Percentiles rank a stretch among this genome's conserved stretches.
Conservation (phyloP, 2,329 filamentous ascomycete species). For the Aspergillus hortae region DNA sequence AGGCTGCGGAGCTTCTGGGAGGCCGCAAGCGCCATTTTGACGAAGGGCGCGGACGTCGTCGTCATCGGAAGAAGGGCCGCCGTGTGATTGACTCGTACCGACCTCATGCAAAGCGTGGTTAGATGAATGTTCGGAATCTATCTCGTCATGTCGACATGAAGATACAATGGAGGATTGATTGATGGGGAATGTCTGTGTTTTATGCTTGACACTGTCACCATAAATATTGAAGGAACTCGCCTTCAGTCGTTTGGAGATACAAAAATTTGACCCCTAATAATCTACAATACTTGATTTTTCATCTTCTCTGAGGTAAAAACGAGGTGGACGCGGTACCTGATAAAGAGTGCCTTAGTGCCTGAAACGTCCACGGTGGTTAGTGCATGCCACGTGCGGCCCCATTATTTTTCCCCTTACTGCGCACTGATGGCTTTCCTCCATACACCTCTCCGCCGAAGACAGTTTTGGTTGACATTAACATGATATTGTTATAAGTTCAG, state of each 20-base stretch:
- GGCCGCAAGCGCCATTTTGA: slow-evolving; percentile 41
- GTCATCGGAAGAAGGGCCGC: slow-evolving; percentile 6
- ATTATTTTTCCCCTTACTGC: background rate
- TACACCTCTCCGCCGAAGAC: background rate
- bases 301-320: no score
- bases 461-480: background rate
- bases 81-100: slow-evolving; percentile 26
- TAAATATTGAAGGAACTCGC: no score
- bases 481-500: slow-evolving; percentile 1
- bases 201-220: no score
- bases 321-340: no score
- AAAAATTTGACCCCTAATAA: no score
- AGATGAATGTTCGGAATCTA: no score
- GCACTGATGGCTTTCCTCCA: background rate
- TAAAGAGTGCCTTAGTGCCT: background rate
- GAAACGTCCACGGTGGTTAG: slow-evolving; percentile 7
- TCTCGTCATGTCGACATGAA: no score
- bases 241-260: no score
- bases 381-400: slow-evolving; percentile 11
- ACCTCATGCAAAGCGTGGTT: background rate
- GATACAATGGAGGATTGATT: no score
- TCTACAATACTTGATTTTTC: no score
- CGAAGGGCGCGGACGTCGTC: slow-evolving; percentile 6
- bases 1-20: slow-evolving; percentile 33
- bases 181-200: no score